Evolutionary conservation across 1,139 yeast species (phyloP), one percentile per base, ranked within the genome.

Genomic region (Yamadazyma jaroonii): DNA sequence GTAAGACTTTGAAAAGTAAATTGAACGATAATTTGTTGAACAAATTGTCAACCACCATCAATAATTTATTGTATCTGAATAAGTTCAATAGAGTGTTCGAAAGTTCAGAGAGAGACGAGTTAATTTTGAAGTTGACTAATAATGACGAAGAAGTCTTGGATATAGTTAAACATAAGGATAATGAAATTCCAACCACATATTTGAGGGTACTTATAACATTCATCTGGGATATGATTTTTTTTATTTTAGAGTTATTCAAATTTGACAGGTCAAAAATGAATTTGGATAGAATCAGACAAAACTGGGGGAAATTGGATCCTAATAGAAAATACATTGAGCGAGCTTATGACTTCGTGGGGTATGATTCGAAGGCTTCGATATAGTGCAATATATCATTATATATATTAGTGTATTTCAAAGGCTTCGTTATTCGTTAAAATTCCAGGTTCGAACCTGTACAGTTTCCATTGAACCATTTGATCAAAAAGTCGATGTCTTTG

Each of bases 231-330:
- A 53, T 63, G 50, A 39, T 65, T 20, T 48, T 52, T 32, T 52
- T 54, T 23, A 44, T 68, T 12, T 61, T 64, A 41, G 64, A 56
- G 32, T 45, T 64, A 27, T 60, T 61, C 52, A 59, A 55, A 35
- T 67, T 62, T 45, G 72, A 62, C 45, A 55, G 68, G 34, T 57
- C 68, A 22, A 61, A 65, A 31, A 62, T 74, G 72, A 67, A 74
- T 47, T 52, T 67, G 41, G 73, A 72, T 40, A 53, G 79, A 39
- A 67, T 74, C 35, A 54, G 74, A 43, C 52, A 57, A 24, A 56
- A 64, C 6, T 74, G 78, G 74, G 55, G 52, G 5, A 65, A 63
- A 49, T 56, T 74, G 33, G 79, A 73, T 49, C 78, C 77, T 1
- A 64, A 66, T 38, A 50, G 74, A 38, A 55, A 58, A 21, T 60